These are phyloP conservation scores for Cajanus cajan DNA, from an alignment of 306 rosid species.

Conservation along the genomic window DNA sequence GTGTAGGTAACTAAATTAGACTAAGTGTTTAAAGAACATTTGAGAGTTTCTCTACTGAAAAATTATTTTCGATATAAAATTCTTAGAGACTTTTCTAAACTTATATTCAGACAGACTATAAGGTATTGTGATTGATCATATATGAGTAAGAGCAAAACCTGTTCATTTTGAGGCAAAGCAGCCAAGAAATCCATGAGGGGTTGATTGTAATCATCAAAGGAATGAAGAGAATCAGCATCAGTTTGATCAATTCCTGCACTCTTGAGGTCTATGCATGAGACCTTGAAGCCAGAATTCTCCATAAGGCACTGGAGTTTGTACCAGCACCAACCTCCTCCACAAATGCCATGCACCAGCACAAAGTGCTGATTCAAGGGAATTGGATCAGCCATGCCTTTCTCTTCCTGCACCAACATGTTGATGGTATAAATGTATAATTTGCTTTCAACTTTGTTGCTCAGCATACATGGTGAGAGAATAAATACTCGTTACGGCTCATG, in stretches of 20 bases:
- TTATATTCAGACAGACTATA: neutral
- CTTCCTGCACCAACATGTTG: conserved; percentile 30
- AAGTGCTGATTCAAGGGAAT: conserved; percentile 51
- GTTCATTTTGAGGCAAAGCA: conserved; percentile 63
- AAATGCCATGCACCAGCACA: conserved; percentile 77
- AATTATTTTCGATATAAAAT: too few relatives aligned
- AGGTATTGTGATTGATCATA: neutral
- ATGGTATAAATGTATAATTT: too few relatives aligned
- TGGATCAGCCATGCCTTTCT: conserved; percentile 30
- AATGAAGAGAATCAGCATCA: conserved; percentile 52
- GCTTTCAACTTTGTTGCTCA: neutral
- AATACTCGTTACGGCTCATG: conserved; percentile 8
- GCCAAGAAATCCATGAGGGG: conserved; percentile 73
- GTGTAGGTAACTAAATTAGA: neutral
- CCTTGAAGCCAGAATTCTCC: conserved; percentile 85
- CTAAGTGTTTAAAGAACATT: too few relatives aligned
- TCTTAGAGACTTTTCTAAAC: too few relatives aligned
- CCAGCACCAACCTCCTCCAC: conserved; percentile 94
- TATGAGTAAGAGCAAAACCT: conserved; percentile 41
- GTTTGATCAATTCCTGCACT: conserved; percentile 68
- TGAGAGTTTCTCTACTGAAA: too few relatives aligned
- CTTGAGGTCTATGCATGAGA: conserved; percentile 79
- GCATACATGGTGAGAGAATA: neutral
- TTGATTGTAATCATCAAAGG: conserved; percentile 75
- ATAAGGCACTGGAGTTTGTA: conserved; percentile 76